phyloP scores from a whole-genome alignment of 306 rosid species.

The Quillaja saponaria region DNA sequence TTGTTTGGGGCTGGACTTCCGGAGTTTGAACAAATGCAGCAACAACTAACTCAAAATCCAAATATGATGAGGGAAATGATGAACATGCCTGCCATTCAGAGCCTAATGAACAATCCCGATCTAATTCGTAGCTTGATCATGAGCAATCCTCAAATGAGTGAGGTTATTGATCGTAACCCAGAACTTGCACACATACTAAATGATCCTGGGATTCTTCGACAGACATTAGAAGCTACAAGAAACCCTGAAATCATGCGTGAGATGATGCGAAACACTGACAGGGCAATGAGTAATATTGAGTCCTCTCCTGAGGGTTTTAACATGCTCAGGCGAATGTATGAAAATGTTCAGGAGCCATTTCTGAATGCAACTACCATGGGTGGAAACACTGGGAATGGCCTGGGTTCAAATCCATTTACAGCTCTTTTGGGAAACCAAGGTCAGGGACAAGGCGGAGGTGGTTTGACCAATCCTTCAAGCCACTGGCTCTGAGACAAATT shows the following conservation, averaged over 20 bases:
- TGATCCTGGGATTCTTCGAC: constrained; percentile 61
- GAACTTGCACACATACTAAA: constrained; percentile 64
- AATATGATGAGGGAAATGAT: constrained; percentile 69
- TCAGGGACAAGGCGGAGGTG: constrained; percentile 45
- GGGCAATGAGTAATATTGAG: constrained; percentile 73
- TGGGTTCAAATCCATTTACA: constrained; percentile 56
- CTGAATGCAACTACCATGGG: constrained; percentile 63
- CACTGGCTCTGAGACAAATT: constrained; percentile 45
- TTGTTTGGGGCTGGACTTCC: constrained; percentile 51
- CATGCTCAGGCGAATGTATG: constrained; percentile 74
- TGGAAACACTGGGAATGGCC: constrained; percentile 51
- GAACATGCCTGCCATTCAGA: constrained; percentile 68
- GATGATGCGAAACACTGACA: constrained; percentile 71
- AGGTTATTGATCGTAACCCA: constrained; percentile 62
- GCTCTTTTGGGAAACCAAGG: constrained; percentile 61
- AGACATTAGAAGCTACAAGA: constrained; percentile 70
- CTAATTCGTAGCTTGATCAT: constrained; percentile 54
- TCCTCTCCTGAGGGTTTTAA: constrained; percentile 73
- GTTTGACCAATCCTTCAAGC: constrained; percentile 49
- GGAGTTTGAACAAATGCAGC: constrained; percentile 63
- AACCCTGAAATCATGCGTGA: constrained; percentile 75
- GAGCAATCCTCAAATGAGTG: constrained; percentile 70
- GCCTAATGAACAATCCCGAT: constrained; percentile 65
- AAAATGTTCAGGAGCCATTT: constrained; percentile 71
- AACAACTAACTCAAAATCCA: constrained; percentile 62